Conservation (phyloP, 192 early-diverging fungal species). For the Coemansia sp. region DNA sequence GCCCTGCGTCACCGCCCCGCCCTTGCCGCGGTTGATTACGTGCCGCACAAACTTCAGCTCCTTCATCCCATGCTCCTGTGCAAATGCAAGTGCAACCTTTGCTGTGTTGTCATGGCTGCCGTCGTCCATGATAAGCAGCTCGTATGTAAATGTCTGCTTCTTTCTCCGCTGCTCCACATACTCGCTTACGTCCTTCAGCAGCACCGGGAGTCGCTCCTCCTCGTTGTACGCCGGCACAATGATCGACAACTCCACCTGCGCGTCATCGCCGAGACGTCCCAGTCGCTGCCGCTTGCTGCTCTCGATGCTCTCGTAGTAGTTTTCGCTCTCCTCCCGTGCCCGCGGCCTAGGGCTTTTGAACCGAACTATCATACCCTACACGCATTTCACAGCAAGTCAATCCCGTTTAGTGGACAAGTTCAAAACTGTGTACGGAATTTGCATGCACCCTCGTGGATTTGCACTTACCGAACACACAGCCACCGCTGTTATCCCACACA, state of each 20-base stretch:
- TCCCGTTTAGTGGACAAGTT: too few species aligned
- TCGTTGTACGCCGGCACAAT: conserved; percentile 95
- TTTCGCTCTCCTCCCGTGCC: conserved; percentile 50
- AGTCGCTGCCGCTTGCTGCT: conserved; percentile 39
- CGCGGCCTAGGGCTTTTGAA: conserved; percentile 49
- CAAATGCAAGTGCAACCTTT: conserved; percentile 65
- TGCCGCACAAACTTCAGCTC: conserved; percentile 76
- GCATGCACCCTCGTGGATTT: too few species aligned
- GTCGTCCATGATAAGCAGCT: conserved; percentile 93
- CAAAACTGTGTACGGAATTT: too few species aligned
- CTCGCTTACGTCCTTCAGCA: conserved; percentile 77
- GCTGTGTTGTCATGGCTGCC: conserved; percentile 81
- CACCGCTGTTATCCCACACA: conserved; percentile 11
- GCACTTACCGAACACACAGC: conserved; percentile 24
- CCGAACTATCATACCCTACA: conserved; percentile 36
- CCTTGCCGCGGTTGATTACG: conserved; percentile 87
- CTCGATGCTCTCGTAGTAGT: conserved; percentile 43
- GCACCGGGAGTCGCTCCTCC: conserved; percentile 73
- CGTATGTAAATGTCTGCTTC: conserved; percentile 63
- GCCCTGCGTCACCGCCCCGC: conserved; percentile 92
- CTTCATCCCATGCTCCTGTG: conserved; percentile 54
- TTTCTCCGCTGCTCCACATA: conserved; percentile 61
- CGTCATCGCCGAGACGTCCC: conserved; percentile 20
- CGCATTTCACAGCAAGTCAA: too few species aligned
- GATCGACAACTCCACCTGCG: conserved; percentile 65